Base-by-base conservation (phyloP, 169 alveolate genomes). In the Cryptosporidium xiaoi region DNA sequence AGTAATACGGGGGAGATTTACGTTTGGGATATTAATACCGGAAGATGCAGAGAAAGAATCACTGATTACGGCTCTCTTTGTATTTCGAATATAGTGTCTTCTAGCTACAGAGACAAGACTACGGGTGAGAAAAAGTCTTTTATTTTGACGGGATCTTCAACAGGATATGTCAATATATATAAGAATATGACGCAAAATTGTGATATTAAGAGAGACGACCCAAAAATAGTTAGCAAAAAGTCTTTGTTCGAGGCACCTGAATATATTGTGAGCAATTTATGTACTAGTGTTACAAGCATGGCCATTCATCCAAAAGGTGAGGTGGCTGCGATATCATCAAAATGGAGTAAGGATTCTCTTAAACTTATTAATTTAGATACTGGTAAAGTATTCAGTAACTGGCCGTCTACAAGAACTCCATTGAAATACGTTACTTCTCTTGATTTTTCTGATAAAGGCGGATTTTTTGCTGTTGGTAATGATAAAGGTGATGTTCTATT, bases 321-420 rank as follows among this genome's bases (percentile, higher is more conserved):
- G 31, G 64, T 77, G 15, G 87, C 87, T 24, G 87, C 87, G 13
- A 62, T 77, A 8, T 58, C 87, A 58, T n/a, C 87, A 18, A 77
- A 77, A 40, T 77, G 87, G 87, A 60, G 58, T 0, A 77, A 77
- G 31, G 87, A 77, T 77, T 77, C 77, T 58, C 31, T 77, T 34
- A 77, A 77, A 56, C 27, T 77, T 18, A 77, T 77, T 60, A 56
- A 77, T 56, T 60, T 77, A 27, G 3, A 56, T 20, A 77, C 87
- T 33, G 87, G 87, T 16, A 33, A 56, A n/a, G 65, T 77, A 24
- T 77, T 58, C 31, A 77, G 71, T 3, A 77, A 77, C n/a, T 77
- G 87, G 87, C 87, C 87, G 7, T 58, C 87, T 27, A 66, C 65
- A 20, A 77, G 87, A 62, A 77, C 87, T 2, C 87, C 87, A 12